Evolutionary conservation across 495 filamentous ascomycete genomes (phyloP).

Genomic region (Cercophora samala): DNA sequence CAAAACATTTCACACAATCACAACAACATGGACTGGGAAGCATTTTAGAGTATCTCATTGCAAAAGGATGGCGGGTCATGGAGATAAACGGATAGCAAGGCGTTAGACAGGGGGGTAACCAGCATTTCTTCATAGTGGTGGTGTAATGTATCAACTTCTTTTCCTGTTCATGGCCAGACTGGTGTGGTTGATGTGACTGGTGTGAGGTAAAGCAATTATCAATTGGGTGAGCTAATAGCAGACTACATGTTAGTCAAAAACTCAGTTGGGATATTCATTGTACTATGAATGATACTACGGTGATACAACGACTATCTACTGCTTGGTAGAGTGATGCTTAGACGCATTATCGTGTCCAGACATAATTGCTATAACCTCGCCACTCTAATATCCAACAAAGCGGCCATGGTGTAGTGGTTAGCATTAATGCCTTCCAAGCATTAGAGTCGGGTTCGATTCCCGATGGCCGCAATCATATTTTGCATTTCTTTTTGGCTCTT

Average conservation of each 20-base stretch:
- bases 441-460: conserved; percentile 23
- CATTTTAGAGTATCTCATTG: conserved; percentile 25
- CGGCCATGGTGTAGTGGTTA: conserved; percentile 24
- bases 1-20: conserved; percentile 10
- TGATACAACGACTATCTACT: no score
- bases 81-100: conserved; percentile 4
- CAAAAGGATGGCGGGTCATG: not conserved
- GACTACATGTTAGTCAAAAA: no score
- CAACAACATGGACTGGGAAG: conserved; percentile 3
- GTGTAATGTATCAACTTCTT: not conserved
- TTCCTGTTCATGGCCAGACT: not conserved
- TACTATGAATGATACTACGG: no score
- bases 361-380: not conserved
- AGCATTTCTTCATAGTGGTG: not conserved
- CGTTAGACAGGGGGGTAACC: conserved; percentile 23
- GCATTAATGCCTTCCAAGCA: conserved; percentile 24
- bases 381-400: not conserved
- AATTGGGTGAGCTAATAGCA: not conserved
- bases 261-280: no score
- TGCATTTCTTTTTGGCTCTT: conserved; percentile 8
- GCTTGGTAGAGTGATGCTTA: no score
- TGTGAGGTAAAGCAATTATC: not conserved
- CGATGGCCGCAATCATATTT: conserved; percentile 13
- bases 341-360: no score
- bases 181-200: not conserved